A percentile compares a stretch with the other conserved stretches of the same genome.
These are phyloP conservation scores for Niebla homalea DNA, from an alignment of 495 filamentous ascomycete genomes.

Conservation along the genomic window DNA sequence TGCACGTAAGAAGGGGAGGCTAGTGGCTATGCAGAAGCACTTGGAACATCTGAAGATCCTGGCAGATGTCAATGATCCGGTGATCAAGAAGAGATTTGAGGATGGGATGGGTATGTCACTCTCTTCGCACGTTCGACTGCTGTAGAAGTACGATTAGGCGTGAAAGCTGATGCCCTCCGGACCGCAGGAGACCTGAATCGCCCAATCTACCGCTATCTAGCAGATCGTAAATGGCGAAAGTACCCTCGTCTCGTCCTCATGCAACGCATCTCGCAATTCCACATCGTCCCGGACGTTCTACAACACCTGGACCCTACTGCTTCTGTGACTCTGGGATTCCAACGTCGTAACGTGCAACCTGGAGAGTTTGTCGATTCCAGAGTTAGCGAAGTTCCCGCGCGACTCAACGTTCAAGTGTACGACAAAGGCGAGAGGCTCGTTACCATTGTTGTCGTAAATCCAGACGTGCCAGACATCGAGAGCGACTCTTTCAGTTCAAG, in stretches of 20 bases:
- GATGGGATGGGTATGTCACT: conserved; percentile 62
- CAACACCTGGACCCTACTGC: conserved; percentile 64
- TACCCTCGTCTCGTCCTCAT: conserved; percentile 61
- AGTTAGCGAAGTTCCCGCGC: conserved; percentile 54
- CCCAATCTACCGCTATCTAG: conserved; percentile 87
- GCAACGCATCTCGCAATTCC: conserved; percentile 81
- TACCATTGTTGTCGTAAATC: conserved; percentile 72
- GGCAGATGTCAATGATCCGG: conserved; percentile 89
- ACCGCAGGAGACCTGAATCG: conserved; percentile 79
- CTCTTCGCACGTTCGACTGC: background rate
- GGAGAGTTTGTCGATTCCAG: conserved; percentile 64
- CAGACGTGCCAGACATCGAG: conserved; percentile 74
- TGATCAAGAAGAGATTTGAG: conserved; percentile 90
- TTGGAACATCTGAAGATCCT: conserved; percentile 74
- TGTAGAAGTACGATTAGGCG: background rate
- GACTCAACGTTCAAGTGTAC: conserved; percentile 73
- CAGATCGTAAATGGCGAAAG: conserved; percentile 74
- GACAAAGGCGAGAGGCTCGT: conserved; percentile 67
- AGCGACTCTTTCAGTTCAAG: conserved; percentile 65
- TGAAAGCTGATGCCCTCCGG: background rate
- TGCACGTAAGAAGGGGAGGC: conserved; percentile 44
- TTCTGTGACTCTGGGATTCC: conserved; percentile 70
- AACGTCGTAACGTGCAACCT: conserved; percentile 48
- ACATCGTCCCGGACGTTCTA: conserved; percentile 86
- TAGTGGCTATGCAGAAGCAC: conserved; percentile 57